Evolutionary conservation across 2,329 filamentous ascomycete species (phyloP).

Genomic region (Alternaria incomplexa): DNA sequence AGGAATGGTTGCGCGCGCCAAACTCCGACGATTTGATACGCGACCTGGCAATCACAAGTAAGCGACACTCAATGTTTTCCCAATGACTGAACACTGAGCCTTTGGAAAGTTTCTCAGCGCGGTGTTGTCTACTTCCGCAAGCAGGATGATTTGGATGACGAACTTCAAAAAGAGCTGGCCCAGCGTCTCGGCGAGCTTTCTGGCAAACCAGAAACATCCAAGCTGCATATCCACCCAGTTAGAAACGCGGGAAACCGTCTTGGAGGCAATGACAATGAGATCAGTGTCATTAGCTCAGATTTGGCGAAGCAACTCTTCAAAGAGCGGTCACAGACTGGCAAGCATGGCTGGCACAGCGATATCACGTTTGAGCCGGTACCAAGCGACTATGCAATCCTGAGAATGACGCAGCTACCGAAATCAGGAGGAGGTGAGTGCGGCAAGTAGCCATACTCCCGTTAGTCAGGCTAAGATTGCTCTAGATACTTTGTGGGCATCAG

Average conservation of each 20-base stretch:
- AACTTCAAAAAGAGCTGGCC: slow-evolving; percentile 61
- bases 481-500: slow-evolving; percentile 47
- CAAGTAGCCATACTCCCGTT: neutral
- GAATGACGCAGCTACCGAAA: slow-evolving; percentile 44
- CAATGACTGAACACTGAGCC: neutral
- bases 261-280: slow-evolving; percentile 46
- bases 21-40: slow-evolving; percentile 69
- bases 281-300: slow-evolving; percentile 49
- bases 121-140: slow-evolving; percentile 63
- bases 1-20: slow-evolving; percentile 67
- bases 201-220: slow-evolving; percentile 62
- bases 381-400: slow-evolving; percentile 47
- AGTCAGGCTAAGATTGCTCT: neutral
- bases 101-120: slow-evolving; percentile 54
- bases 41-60: slow-evolving; percentile 62
- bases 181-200: slow-evolving; percentile 64
- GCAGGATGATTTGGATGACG: slow-evolving; percentile 58
- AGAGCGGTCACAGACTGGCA: slow-evolving; percentile 54
- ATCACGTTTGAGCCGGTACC: slow-evolving; percentile 50
- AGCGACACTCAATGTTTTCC: neutral
- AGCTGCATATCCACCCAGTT: slow-evolving; percentile 67
- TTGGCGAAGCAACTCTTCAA: slow-evolving; percentile 43
- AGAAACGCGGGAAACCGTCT: slow-evolving; percentile 54
- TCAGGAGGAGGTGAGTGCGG: slow-evolving; percentile 53
- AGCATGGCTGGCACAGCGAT: slow-evolving; percentile 60